Percentiles rank a stretch among this genome's conserved stretches.
Evolutionary conservation across 352 stramenopile genomes (phyloP).

Genomic region (Discostella stelligera): DNA sequence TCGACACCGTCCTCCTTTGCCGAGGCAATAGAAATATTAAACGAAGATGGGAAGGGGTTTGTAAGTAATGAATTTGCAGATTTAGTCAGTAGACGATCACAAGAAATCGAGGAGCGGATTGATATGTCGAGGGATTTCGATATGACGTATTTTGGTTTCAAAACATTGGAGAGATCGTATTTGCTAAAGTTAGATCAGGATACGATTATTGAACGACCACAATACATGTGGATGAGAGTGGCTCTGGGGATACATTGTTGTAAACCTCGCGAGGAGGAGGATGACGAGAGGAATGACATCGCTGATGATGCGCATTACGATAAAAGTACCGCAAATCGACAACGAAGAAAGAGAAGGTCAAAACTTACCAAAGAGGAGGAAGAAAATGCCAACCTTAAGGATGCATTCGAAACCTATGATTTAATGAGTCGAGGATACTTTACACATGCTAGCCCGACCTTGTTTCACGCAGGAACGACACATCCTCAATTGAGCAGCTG

Average conservation of each 20-base stretch:
- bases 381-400: constrained; percentile 82
- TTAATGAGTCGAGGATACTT: constrained; percentile 97
- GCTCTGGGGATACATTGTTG: constrained; percentile 95
- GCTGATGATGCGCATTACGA: not conserved
- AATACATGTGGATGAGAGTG: constrained; percentile 98
- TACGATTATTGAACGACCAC: constrained; percentile 82
- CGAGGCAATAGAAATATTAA: constrained; percentile 82
- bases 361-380: constrained; percentile 29
- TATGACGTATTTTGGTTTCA: constrained; percentile 97
- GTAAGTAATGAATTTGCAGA: constrained; percentile 61
- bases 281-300: constrained; percentile 3
- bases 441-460: constrained; percentile 96
- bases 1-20: constrained; percentile 92
- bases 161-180: constrained; percentile 90
- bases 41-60: constrained; percentile 79
- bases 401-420: constrained; percentile 95
- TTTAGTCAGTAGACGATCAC: constrained; percentile 51
- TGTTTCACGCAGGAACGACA: constrained; percentile 97
- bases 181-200: constrained; percentile 77
- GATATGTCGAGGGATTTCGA: constrained; percentile 92
- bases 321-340: not conserved
- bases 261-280: constrained; percentile 19
- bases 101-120: constrained; percentile 83
- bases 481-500: constrained; percentile 95
- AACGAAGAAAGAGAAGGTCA: not conserved